A percentile compares a stretch with the other conserved stretches of the same genome.
These are phyloP conservation scores for Blumeria graminis DNA, from an alignment of 2,329 filamentous ascomycete genomes.

Conservation along the genomic window DNA sequence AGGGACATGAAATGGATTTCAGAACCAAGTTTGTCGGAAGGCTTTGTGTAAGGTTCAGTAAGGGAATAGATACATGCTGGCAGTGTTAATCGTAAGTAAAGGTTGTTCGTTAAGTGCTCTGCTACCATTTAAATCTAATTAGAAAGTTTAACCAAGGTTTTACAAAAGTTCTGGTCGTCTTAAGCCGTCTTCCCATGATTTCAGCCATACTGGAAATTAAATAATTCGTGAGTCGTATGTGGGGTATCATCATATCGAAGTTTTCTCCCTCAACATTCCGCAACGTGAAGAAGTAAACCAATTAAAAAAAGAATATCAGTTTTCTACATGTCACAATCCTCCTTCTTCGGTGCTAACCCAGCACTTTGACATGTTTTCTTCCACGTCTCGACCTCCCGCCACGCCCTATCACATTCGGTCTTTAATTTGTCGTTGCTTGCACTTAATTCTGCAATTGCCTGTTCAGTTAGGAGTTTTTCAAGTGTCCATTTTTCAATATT, in stretches of 20 bases:
- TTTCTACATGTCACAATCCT: conserved; percentile 16
- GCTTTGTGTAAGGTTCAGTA: too few relatives aligned
- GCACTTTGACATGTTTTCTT: conserved; percentile 42
- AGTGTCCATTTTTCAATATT: conserved; percentile 89
- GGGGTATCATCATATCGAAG: conserved; percentile 13
- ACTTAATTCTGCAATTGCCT: conserved; percentile 71
- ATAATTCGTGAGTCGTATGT: conserved; percentile 8
- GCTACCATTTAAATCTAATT: too few relatives aligned
- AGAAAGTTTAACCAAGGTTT: too few relatives aligned
- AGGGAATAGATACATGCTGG: too few relatives aligned
- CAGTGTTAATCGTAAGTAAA: too few relatives aligned
- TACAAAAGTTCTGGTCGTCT: too few relatives aligned
- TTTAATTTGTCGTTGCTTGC: conserved; percentile 73
- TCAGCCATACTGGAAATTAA: too few relatives aligned
- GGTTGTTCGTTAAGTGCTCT: too few relatives aligned
- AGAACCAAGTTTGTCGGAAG: too few relatives aligned
- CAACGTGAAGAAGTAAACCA: conserved; percentile 4
- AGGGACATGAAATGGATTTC: too few relatives aligned
- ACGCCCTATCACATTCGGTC: conserved; percentile 52
- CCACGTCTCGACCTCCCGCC: conserved; percentile 57
- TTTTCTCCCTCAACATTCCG: conserved; percentile 7
- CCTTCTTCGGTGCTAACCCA: conserved; percentile 26
- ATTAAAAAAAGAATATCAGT: conserved; percentile 8
- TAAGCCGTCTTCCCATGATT: too few relatives aligned
- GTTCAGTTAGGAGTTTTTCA: conserved; percentile 73